A percentile compares a stretch with the other conserved stretches of the same genome.
Evolutionary conservation across 2,329 filamentous ascomycete species (phyloP).

Genomic region (Verticillium isaacii): DNA sequence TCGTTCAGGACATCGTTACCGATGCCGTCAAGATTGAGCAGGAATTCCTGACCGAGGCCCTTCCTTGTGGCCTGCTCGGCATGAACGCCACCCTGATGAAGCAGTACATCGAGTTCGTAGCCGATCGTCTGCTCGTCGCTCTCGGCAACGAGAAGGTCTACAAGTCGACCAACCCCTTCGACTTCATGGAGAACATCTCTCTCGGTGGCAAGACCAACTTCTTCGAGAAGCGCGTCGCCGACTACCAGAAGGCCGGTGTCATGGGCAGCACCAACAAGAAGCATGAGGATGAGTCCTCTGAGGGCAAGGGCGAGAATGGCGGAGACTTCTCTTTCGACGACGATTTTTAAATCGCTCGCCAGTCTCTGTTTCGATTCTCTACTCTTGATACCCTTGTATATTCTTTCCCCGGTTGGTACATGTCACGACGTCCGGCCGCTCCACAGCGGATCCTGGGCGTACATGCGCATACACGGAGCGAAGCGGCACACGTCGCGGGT

Average conservation of each 20-base stretch:
- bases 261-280: slow-evolving; percentile 89
- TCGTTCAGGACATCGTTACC: slow-evolving; percentile 83
- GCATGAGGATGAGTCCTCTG: slow-evolving; percentile 41
- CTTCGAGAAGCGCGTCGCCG: slow-evolving; percentile 99
- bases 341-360: slow-evolving; percentile 69
- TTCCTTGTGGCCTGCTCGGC: slow-evolving; percentile 87
- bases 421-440: background rate
- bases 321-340: slow-evolving; percentile 93
- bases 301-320: slow-evolving; percentile 53
- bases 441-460: background rate
- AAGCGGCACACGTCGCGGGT: background rate
- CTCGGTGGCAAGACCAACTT: slow-evolving; percentile 99
- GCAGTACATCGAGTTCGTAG: slow-evolving; percentile 99
- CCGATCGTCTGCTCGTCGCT: slow-evolving; percentile 86
- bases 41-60: slow-evolving; percentile 94
- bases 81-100: slow-evolving; percentile 99
- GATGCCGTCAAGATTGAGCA: slow-evolving; percentile 94
- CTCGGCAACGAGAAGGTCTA: slow-evolving; percentile 94
- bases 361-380: background rate
- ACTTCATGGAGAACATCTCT: slow-evolving; percentile 99
- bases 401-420: background rate
- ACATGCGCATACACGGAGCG: background rate
- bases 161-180: slow-evolving; percentile 91
- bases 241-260: slow-evolving; percentile 99
- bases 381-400: slow-evolving; percentile 15